Base-by-base conservation (phyloP, 2,329 filamentous ascomycete genomes). In the Coleophoma eucalyptorum region DNA sequence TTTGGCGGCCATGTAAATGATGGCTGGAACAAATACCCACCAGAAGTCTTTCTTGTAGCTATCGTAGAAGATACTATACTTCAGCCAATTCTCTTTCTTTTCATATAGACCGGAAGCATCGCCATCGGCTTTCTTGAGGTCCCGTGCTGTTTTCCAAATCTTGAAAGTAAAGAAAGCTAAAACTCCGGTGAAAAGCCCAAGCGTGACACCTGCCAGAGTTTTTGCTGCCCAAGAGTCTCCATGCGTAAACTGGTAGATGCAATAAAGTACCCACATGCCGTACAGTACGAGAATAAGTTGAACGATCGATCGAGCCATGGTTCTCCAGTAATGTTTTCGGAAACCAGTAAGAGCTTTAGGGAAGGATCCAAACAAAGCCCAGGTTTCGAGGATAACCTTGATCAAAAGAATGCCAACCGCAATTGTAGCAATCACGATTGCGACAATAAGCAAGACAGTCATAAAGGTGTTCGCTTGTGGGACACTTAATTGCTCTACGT, bases 31-130 rank as follows among this genome's bases (percentile, higher is more conserved):
- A 66, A 99, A 97, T 20, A 97, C 72, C 93, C 93, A 97, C 94
- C 94, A 99, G 75, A 93, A 96, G 61, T 86, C 83, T 70, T 89
- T 90, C 74, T 90, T 91, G 78, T 96, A 97, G 61, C 86, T 87
- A 64, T 97, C 94, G 75, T 99, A 99, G 73, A 99, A 97, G 55
- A 97, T 78, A 63, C 89, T 94, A 78, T 99, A 99, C 74, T 94
- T 96, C 67, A 90, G 79, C 92, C 94, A 97, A 38, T 87, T 85
- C 52, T 87, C 81, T 75, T 94, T 95, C 72, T 97, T 80, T 53
- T 97, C 89, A 69, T 91, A 97, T 8, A 99, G 78, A 12, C 75
- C 81, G 15, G 78, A 76, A 0, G 80, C 70, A 64, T 92, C 87
- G 51, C 93, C 93, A 58, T 96, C 86, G 31, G 76, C 63, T 63